These are phyloP conservation scores for Pleurotus ostreatus DNA, from an alignment of 768 basidiomycete species.

Conservation along the genomic window DNA sequence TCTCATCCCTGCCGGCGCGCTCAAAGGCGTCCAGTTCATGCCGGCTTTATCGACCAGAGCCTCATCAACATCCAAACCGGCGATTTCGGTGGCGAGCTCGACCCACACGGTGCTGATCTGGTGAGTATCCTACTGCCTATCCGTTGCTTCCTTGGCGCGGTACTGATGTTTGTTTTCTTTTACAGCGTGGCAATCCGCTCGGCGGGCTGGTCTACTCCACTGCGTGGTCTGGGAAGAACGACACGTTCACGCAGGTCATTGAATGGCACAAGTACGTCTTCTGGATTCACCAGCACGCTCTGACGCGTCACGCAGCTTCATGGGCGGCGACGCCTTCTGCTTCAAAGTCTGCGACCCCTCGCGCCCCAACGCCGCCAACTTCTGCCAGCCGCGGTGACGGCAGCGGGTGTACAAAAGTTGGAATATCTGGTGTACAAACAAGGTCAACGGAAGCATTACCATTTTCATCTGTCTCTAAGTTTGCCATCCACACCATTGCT, in stretches of 20 bases:
- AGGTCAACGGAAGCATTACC: too few relatives aligned
- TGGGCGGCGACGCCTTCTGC: constrained; percentile 51
- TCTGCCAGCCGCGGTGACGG: constrained; percentile 37
- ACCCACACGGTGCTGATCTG: constrained; percentile 63
- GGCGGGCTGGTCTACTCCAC: constrained; percentile 72
- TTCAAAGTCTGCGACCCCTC: constrained; percentile 57
- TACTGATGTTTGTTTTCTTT: constrained; percentile 17
- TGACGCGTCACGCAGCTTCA: constrained; percentile 38
- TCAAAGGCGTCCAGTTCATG: constrained; percentile 68
- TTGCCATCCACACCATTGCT: too few relatives aligned
- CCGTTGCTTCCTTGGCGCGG: constrained; percentile 10
- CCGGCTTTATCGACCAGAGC: constrained; percentile 68
- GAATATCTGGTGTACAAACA: too few relatives aligned
- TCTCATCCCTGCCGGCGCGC: constrained; percentile 61
- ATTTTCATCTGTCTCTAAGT: too few relatives aligned
- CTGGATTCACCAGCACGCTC: not conserved
- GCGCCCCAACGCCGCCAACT: constrained; percentile 34
- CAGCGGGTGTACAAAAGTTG: too few relatives aligned
- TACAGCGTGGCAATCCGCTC: constrained; percentile 31
- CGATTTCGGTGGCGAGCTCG: constrained; percentile 69
- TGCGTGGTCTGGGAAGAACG: constrained; percentile 24
- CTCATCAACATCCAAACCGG: constrained; percentile 50
- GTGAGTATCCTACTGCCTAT: not conserved
- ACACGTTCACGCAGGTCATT: constrained; percentile 34
- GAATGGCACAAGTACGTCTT: constrained; percentile 54